A percentile compares a stretch with the other conserved stretches of the same genome.
Conservation (phyloP, 2,329 filamentous ascomycete genomes). For the Stagonosporopsis rhizophila region DNA sequence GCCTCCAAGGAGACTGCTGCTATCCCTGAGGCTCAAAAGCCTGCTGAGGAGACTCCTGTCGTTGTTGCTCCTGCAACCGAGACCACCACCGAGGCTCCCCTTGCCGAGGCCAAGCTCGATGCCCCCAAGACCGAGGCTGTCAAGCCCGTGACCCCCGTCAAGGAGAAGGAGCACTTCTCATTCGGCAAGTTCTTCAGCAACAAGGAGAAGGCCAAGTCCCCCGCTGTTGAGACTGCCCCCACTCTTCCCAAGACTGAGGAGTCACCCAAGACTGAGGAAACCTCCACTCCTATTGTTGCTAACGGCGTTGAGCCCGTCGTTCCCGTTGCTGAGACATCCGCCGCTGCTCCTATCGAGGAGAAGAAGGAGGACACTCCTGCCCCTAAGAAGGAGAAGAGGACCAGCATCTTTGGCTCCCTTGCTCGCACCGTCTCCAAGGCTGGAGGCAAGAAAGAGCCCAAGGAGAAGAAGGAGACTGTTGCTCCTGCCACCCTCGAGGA, state of each 20-base stretch:
- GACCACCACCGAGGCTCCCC: constrained; percentile 33
- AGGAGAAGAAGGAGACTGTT: constrained; percentile 45
- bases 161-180: constrained; percentile 59
- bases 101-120: constrained; percentile 36
- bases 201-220: constrained; percentile 60
- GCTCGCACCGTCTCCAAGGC: constrained; percentile 55
- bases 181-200: constrained; percentile 60
- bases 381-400: constrained; percentile 76
- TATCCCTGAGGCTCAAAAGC: constrained; percentile 44
- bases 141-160: constrained; percentile 49
- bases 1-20: constrained; percentile 58
- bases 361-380: constrained; percentile 52
- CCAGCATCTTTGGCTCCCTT: constrained; percentile 80
- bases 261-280: constrained; percentile 45
- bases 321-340: constrained; percentile 52
- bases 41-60: constrained; percentile 49
- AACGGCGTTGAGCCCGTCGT: constrained; percentile 36
- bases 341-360: constrained; percentile 53
- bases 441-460: constrained; percentile 47
- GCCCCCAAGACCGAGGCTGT: constrained; percentile 39
- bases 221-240: constrained; percentile 48
- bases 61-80: constrained; percentile 44
- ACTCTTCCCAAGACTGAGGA: constrained; percentile 54
- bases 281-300: constrained; percentile 29
- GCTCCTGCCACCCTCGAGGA: constrained; percentile 48